Evolutionary conservation across 441 rosid species (phyloP), one percentile per base, ranked within the genome.

Genomic region (Pelargonium cotyledonis): DNA sequence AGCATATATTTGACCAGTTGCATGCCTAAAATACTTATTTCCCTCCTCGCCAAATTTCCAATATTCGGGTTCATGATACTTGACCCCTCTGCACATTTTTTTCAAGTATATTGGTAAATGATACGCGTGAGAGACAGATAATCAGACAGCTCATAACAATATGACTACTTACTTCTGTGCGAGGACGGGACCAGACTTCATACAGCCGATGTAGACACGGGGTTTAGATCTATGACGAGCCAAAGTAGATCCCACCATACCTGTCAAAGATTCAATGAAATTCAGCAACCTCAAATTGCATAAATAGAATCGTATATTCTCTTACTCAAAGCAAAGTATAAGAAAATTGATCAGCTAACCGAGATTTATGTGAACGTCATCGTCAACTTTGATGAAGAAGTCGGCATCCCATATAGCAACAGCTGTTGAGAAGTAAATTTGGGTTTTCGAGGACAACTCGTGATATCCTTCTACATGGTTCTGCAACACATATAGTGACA

Each of bases 1-100:
- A 74, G 83, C 96, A 63, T 92, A 88, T 40, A 92, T 80, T 73
- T 89, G 96, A 4, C 97, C 96, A 0, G 96, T 89, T 2, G 97
- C 98, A 77, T 92, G 98, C 68, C 93, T 77, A 76, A 92, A 90
- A 68, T 92, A 92, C 47, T 84, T 83, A 79, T 92, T 92, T 41
- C 98, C 96, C 76, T 85, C 87, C 76, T 92, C 97, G 49, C 96
- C 96, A 47, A 92, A 92, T 75, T 92, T 92, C 96, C 96, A 86
- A 26, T 73, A 82, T 75, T 89, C 98, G 68, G 98, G 98, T 63
- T 92, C 98, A 0, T 87, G 89, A 38, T 92, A 92, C 72, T 88
- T 92, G 58, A 79, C 68, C 10, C 90, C 93, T 68, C 98, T 91
- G 76, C 69, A 69, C 19, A 31, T 19, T 7, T 35, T 26, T 11